Evolutionary conservation across 1,284 basidiomycete species (phyloP).

Genomic region (Heterobasidion occidentale): DNA sequence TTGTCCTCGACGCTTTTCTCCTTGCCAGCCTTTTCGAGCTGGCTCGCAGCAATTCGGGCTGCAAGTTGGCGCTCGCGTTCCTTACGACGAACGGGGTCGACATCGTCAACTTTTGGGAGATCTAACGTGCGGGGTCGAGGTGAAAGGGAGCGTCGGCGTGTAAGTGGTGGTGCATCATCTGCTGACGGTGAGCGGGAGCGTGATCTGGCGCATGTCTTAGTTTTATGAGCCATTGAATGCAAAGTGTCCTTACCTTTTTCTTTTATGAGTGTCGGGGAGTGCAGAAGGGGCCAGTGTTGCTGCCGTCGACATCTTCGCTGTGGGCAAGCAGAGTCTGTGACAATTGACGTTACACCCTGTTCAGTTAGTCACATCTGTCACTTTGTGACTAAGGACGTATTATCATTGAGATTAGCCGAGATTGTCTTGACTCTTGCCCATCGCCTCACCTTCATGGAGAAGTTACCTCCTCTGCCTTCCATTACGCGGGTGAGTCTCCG

Average conservation of each 20-base stretch:
- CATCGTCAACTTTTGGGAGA: conserved; percentile 58
- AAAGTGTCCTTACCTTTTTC: conserved; percentile 41
- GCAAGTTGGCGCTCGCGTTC: conserved; percentile 77
- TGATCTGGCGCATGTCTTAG: conserved; percentile 32
- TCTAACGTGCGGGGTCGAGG: conserved; percentile 34
- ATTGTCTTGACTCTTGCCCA: background rate
- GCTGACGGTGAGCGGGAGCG: conserved; percentile 38
- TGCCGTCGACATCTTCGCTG: conserved; percentile 35
- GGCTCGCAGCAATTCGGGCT: conserved; percentile 62
- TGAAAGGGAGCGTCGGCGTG: conserved; percentile 56
- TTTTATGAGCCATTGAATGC: conserved; percentile 2
- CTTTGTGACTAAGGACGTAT: background rate
- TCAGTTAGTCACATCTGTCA: background rate
- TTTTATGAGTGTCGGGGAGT: conserved; percentile 34
- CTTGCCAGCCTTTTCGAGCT: conserved; percentile 56
- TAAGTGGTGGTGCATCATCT: conserved; percentile 50
- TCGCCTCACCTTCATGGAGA: conserved; percentile 3
- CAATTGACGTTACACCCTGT: background rate
- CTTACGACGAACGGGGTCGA: conserved; percentile 68
- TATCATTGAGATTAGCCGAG: background rate
- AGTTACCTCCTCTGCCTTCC: conserved; percentile 3
- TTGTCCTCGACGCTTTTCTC: conserved; percentile 25
- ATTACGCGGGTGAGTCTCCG: conserved; percentile 6
- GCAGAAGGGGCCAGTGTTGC: conserved; percentile 29
- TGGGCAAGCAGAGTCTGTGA: background rate